Evolutionary conservation across 2,329 filamentous ascomycete species (phyloP), one percentile per base, ranked within the genome.

Genomic region (Septoria petroselini): DNA sequence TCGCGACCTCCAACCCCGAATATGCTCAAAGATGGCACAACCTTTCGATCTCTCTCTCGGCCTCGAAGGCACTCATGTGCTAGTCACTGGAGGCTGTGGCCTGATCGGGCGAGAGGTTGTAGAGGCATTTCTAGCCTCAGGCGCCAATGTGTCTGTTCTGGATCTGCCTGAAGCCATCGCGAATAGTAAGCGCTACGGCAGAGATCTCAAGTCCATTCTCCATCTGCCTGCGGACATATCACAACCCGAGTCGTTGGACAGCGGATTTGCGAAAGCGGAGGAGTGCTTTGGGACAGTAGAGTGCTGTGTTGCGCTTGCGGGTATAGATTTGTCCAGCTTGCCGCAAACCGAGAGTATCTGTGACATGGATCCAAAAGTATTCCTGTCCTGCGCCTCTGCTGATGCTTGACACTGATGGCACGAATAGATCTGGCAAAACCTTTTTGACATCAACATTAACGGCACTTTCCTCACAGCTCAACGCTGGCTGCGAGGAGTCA

Each of bases 381-480:
- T 12, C n/a, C 23, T 17, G 8, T 11, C 4, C 12, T 11, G 38
- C 11, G 15, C 19, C 3, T 7, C 2, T 21, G 17, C 4, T 1
- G 17, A 8, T 23, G 17, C 23, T 17, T 40, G 35, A 39, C 35
- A 27, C 17, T 38, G 35, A 17, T 18, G 15, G 33, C 11, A 21
- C 2, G 19, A 25, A 7, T 25, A 42, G 40, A 68, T 71, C 37
- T 72, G 72, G 62, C 61, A 66, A 45, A 58, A 62, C 3, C 71
- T 74, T 2, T 65, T 75, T 30, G 60, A 70, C 30, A 67, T 74
- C 38, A 76, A 76, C 50, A 64, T 75, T 12, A 65, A 66, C 31
- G 71, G 69, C 23, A 73, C 72, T 3, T 72, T 73, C 44, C 52
- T 74, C 27, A 73, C 71, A 1, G 71, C 70, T 14, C 65, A 70